Base-by-base conservation (phyloP, 768 basidiomycete species). In the Megacollybia marginata region DNA sequence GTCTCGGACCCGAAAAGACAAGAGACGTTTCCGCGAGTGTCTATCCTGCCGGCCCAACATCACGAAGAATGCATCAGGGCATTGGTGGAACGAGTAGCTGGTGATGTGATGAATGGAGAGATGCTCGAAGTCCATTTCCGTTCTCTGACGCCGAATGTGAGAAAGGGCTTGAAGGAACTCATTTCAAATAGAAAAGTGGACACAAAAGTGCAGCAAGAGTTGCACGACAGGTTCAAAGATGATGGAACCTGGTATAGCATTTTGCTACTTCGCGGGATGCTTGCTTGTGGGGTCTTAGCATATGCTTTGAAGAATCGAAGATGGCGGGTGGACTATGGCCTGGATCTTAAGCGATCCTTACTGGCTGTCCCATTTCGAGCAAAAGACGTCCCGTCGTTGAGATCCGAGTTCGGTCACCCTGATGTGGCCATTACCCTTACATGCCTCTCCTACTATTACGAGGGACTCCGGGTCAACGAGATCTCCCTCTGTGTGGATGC, bases 361-460 rank as follows among this genome's bases (percentile, higher is more conserved):
- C 65, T 79, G 1, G 76, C 77, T 1, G 76, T 79, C 0, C 78
- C 78, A 0, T 79, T 75, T 49, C 64, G 70, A n/a, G 78, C 77
- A 0, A 79, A 76, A 53, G 78, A 79, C 44, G 61, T 69, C 8
- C 77, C 78, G 0, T 62, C 73, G 9, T 51, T 61, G 15, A 61
- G 69, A 34, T 69, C 76, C 34, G 75, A 79, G 47, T 79, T 79
- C 43, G 75, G 73, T 5, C 78, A 79, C 52, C 78, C 77, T 0
- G 78, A 80, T 23, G 63, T 78, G 6, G 65, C 69, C 1, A 61
- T 79, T 46, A 48, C 61, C 13, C 58, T 79, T 46, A 78, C 77
- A 0, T 78, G 70, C 48, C 57, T 79, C 32, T 65, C 66, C 0
- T 79, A 78, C 48, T 78, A 79, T 46, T 78, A 78, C 43, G 57